Conservation (phyloP, 345 rosid genomes). For the Eucalyptus erythrocorys region DNA sequence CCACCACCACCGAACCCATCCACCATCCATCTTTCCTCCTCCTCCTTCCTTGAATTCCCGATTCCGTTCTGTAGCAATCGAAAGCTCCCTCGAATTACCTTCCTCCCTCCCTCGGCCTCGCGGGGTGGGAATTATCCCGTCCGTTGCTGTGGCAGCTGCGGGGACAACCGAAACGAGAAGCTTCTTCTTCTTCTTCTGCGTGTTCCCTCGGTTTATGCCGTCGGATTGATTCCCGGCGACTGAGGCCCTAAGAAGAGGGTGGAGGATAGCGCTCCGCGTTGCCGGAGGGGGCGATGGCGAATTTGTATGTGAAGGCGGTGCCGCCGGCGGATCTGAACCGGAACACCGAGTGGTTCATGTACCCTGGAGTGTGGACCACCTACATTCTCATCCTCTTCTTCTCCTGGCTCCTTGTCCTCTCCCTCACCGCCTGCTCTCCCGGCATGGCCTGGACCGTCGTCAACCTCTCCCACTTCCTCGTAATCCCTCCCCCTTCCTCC, state of each 20-base stretch:
- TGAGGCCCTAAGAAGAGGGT: background rate
- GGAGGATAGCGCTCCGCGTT: background rate
- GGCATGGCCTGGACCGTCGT: constrained; percentile 52
- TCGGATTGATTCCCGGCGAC: background rate
- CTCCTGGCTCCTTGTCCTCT: constrained; percentile 37
- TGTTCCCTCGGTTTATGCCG: background rate
- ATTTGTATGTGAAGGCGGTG: constrained; percentile 34
- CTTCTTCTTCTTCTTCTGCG: background rate
- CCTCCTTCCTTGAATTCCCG: background rate
- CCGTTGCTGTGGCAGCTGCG: background rate
- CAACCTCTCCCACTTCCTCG: constrained; percentile 32
- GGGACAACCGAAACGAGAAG: background rate
- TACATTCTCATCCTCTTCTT: constrained; percentile 38
- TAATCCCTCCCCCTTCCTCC: background rate
- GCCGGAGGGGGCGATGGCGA: constrained; percentile 6
- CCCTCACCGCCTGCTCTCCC: constrained; percentile 35
- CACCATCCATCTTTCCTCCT: too few relatives aligned
- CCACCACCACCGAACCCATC: background rate
- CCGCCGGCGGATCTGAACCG: constrained; percentile 41
- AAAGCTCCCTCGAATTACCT: background rate
- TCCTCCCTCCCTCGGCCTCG: too few relatives aligned
- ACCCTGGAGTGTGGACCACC: constrained; percentile 44
- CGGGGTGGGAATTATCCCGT: background rate
- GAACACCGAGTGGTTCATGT: constrained; percentile 50
- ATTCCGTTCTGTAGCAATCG: background rate